phyloP scores from a whole-genome alignment of 352 stramenopile species.

The Phytophthora palmivora region DNA sequence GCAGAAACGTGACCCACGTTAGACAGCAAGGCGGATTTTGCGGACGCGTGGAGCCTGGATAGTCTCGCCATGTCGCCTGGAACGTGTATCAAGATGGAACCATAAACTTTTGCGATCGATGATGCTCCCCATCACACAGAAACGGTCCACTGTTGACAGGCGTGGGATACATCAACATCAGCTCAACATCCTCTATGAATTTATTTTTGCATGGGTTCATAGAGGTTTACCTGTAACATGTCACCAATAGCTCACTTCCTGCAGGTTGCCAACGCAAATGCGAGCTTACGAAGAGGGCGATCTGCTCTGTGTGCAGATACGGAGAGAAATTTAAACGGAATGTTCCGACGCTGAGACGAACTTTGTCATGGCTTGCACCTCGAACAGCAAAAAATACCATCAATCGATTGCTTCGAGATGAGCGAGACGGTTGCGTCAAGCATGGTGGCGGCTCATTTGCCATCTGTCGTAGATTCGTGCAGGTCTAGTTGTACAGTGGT shows the following conservation, averaged over 20 bases:
- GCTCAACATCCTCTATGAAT: slow-evolving; percentile 17
- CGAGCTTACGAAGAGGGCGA: not conserved
- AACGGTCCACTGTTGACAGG: slow-evolving; percentile 15
- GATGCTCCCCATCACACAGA: slow-evolving; percentile 5
- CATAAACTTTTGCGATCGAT: slow-evolving; percentile 13
- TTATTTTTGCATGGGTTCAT: not conserved
- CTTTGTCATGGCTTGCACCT: not conserved
- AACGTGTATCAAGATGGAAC: not conserved
- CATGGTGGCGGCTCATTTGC: too few species aligned
- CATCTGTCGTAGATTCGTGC: too few species aligned
- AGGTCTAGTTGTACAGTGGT: too few species aligned
- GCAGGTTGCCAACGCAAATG: not conserved
- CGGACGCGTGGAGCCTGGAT: slow-evolving; percentile 8
- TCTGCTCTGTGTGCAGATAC: slow-evolving; percentile 13
- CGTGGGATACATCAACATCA: slow-evolving; percentile 38
- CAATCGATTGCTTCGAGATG: slow-evolving; percentile 27
- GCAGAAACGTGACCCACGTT: slow-evolving; percentile 21
- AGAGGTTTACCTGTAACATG: slow-evolving; percentile 10
- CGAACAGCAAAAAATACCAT: slow-evolving; percentile 21
- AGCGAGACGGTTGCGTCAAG: not conserved
- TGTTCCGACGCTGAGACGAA: slow-evolving; percentile 6
- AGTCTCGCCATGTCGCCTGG: slow-evolving; percentile 12
- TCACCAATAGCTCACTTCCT: not conserved
- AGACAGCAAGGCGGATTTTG: slow-evolving; percentile 19
- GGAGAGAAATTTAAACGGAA: not conserved